Base-by-base conservation (phyloP, 108 stramenopile species). In the Cyclotella choctawhatcheeana region DNA sequence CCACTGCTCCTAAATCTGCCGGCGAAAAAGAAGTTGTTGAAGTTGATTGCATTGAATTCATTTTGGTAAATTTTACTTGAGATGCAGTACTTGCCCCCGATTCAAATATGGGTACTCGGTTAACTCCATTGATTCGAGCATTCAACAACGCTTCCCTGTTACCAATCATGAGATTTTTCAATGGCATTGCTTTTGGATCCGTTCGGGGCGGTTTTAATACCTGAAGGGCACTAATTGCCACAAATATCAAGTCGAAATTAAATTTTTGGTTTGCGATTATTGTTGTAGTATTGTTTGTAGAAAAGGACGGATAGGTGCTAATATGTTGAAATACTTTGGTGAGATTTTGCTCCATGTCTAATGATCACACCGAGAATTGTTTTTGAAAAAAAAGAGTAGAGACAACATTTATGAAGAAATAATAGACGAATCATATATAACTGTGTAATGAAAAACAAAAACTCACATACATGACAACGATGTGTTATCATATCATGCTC, bases 401-500 rank as follows among this genome's bases (percentile, higher is more conserved):
- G n/a, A n/a, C n/a, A n/a, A n/a, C n/a, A n/a, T n/a, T n/a, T n/a
- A n/a, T n/a, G n/a, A n/a, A n/a, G n/a, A n/a, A n/a, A n/a, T n/a
- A n/a, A n/a, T n/a, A n/a, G n/a, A n/a, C n/a, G n/a, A n/a, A n/a
- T n/a, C n/a, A n/a, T n/a, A n/a, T n/a, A n/a, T n/a, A n/a, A n/a
- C n/a, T n/a, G n/a, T n/a, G n/a, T n/a, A n/a, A n/a, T n/a, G n/a
- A n/a, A n/a, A n/a, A n/a, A n/a, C n/a, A n/a, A n/a, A n/a, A n/a
- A n/a, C 88, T 90, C 87, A 30, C 61, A 37, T 50, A 58, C 64
- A 17, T 69, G 67, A 54, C 92, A 93, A 0, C 58, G 31, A 58
- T 93, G 92, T 16, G 16, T 43, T 67, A 86, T 27, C 89, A 93
- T 93, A n/a, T 90, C 88, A 12, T 85, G 58, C 66, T 93, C 92